Evolutionary conservation across 2,329 filamentous ascomycete species (phyloP), one percentile per base, ranked within the genome.

Genomic region (Coniochaeta hoffmannii): DNA sequence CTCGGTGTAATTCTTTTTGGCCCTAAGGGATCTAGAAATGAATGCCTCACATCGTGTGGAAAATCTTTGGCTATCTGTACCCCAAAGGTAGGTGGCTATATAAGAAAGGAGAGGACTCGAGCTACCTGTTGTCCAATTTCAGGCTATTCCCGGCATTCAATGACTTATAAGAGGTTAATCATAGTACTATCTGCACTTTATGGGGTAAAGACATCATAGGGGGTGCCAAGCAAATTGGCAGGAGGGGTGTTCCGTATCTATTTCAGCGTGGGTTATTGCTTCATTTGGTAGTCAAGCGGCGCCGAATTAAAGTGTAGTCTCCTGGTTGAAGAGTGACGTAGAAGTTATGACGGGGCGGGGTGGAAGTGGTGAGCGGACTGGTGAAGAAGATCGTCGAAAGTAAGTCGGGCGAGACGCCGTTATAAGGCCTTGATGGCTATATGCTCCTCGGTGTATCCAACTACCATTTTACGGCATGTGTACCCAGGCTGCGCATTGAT

Each of bases 21-120:
- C 62, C 56, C 55, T 61, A 59, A 57, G 60, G 53, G 59, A 62
- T 62, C 56, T 56, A 63, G 51, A 50, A 59, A 61, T 60, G 55
- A 59, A 56, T 61, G 49, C 56, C 56, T 62, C 41, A 59, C 55
- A 61, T 63, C 56, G 38, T 44, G 14, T 24, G 24, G 38, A 44
- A 44, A 44, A 22, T 44, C 17, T 26, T 26, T 10, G 56, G 57
- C 54, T 55, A 58, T 55, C 56, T 59, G 53, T 57, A 61, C 50
- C 54, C 54, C 59, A 58, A 56, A 57, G 56, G 61, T 58, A 57
- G 58, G 59, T 57, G 59, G 57, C 53, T 63, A 64, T 65, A 65
- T 64, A 65, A 65, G 62, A 60, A 63, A 61, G 53, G 55, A 56
- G 57, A 60, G 57, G 55, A 57, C 56, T 59, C 57, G 58, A 61